Evolutionary conservation across 2,329 filamentous ascomycete species (phyloP).

Genomic region (Drechslerella coelobrocha): DNA sequence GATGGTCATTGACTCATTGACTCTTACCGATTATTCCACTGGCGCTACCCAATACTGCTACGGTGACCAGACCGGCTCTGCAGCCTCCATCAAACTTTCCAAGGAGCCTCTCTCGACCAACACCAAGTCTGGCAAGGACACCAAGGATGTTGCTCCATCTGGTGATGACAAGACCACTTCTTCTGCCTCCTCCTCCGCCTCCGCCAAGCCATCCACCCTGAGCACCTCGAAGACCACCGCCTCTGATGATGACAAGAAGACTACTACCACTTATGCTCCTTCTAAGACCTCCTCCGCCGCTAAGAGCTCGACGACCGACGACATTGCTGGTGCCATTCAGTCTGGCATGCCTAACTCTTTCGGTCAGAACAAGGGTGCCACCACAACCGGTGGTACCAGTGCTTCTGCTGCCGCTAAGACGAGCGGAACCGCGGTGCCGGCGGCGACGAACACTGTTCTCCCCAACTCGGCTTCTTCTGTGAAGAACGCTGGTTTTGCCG

Average conservation of each 20-base stretch:
- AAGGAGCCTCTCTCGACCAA: conserved; percentile 26
- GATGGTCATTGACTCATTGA: conserved; percentile 80
- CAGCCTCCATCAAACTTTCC: conserved; percentile 73
- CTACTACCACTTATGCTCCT: conserved; percentile 1
- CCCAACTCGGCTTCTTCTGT: conserved; percentile 36
- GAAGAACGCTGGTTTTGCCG: conserved; percentile 33
- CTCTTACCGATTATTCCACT: conserved; percentile 89
- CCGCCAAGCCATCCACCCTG: conserved; percentile 23
- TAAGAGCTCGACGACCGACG: conserved; percentile 33
- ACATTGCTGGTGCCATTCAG: conserved; percentile 32
- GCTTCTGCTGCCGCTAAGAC: conserved; percentile 2
- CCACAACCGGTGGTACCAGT: conserved; percentile 1
- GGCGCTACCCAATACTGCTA: conserved; percentile 83
- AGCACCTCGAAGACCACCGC: no score
- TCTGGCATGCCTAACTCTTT: conserved; percentile 45
- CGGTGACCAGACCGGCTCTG: conserved; percentile 76
- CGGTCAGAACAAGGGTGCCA: conserved; percentile 42
- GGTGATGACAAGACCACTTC: conserved; percentile 11
- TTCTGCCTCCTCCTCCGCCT: conserved; percentile 17
- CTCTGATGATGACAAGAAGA: conserved; percentile 14
- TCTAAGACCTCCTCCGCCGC: conserved; percentile 10
- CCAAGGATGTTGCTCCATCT: conserved; percentile 3
- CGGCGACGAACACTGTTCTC: background rate
- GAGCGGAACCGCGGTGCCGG: conserved; percentile 8
- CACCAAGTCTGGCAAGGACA: conserved; percentile 10